Conservation (phyloP, 1,284 basidiomycete species). For the Lentinus polychrous region DNA sequence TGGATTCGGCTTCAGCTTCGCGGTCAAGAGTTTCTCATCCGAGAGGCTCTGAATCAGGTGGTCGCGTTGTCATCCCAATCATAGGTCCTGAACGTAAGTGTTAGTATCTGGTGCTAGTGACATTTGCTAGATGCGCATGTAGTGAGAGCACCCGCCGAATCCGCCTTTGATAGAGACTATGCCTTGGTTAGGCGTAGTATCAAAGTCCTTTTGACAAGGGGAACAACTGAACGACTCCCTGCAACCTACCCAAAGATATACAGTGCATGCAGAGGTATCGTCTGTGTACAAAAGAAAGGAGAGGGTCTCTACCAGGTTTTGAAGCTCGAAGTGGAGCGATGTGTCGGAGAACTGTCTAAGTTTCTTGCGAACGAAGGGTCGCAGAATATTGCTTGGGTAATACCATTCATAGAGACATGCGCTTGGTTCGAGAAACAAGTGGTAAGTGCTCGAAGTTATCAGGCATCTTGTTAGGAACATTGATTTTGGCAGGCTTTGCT, state of each 20-base stretch:
- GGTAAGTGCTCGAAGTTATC: constrained; percentile 32
- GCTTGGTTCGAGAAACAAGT: constrained; percentile 58
- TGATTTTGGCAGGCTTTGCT: constrained; percentile 36
- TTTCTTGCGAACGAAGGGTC: constrained; percentile 25
- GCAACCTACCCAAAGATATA: constrained; percentile 52
- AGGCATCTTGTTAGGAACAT: not conserved
- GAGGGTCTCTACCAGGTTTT: constrained; percentile 46
- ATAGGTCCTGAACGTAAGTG: constrained; percentile 34
- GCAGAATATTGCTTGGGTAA: constrained; percentile 41
- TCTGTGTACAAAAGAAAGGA: constrained; percentile 44
- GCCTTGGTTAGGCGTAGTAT: constrained; percentile 36
- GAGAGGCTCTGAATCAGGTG: constrained; percentile 19
- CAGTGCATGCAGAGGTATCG: constrained; percentile 44
- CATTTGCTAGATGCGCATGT: not conserved
- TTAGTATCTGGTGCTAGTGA: not conserved
- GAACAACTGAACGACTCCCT: constrained; percentile 27
- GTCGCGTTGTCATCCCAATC: constrained; percentile 39
- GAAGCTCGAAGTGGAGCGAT: constrained; percentile 48
- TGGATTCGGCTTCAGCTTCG: constrained; percentile 50
- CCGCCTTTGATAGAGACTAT: constrained; percentile 18
- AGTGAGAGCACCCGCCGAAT: not conserved
- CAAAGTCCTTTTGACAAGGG: constrained; percentile 34
- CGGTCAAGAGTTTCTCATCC: constrained; percentile 32
- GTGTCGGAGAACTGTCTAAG: constrained; percentile 31
- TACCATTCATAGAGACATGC: constrained; percentile 43